Base-by-base conservation (phyloP, 2,329 filamentous ascomycete genomes). In the Atkinsonella texensis region DNA sequence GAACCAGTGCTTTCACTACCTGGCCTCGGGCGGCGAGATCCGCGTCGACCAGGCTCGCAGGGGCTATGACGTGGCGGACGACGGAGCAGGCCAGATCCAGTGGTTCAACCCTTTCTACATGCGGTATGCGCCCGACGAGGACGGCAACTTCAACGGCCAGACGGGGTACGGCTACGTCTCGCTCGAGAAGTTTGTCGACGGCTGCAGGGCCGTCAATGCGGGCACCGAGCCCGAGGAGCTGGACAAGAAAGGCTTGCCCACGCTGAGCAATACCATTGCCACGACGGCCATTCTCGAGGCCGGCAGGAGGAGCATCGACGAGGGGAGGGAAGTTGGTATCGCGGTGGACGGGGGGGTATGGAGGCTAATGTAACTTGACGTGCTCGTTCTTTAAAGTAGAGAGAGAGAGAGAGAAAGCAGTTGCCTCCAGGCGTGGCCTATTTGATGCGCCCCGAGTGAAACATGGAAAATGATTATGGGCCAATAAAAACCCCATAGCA, bases 31-130 rank as follows among this genome's bases (percentile, higher is more conserved):
- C 52, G 90, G 90, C 57, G 90, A 96, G 71, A 82, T 96, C 60
- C 81, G 87, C 54, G 80, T 95, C 61, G 88, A 96, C 72, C 91
- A 96, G 71, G 90, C 89, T 44, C 94, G 95, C 76, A 81, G 90
- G 51, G 90, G 90, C 46, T 96, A 96, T 70, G 89, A 96, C 63
- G 85, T 96, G 11, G 89, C 90, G n/a, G 86, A 89, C 57, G 90
- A 96, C 65, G 77, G 70, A 18, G 72, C 73, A 1, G 80, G 79
- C 41, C 78, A 83, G 64, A 69, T 95, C 55, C 78, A 84, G 64
- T 95, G 89, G 88, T 85, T 87, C 67, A 96, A 96, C 68, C 90
- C 90, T 65, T 94, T 94, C 70, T 94, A 94, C 71, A 95, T 94
- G 89, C 84, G 85, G 61, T 95, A 95, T 63, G 87, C 89, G 12